Base-by-base conservation (phyloP, 768 basidiomycete species). In the Clitopilus hobsonii region DNA sequence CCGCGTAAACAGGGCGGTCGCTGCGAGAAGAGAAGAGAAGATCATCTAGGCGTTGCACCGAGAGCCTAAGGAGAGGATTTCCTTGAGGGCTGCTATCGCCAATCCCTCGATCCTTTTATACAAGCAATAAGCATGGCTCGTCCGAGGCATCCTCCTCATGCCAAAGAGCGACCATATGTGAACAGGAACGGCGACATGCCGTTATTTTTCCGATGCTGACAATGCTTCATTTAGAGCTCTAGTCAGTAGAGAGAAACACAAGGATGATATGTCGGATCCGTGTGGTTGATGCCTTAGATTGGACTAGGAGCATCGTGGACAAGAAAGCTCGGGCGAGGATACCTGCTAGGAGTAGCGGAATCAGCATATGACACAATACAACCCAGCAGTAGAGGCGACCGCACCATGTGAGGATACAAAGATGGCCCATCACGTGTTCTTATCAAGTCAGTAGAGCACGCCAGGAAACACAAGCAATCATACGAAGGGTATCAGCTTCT, bases 1-100 rank as follows among this genome's bases (percentile, higher is more conserved):
- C 38, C 49, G 56, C 14, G 62, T 27, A 45, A 61, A 30, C 30
- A 53, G 53, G 53, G 51, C 25, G 23, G 23, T 36, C 1, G 58
- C 41, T 20, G 52, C 26, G 3, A 59, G 29, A 41, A 61, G 26
- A 54, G 54, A 32, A n/a, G 53, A 41, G 16, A 58, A 55, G 22
- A 41, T 51, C 64, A 65, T 66, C 3, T 20, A 30, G 13, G 26
- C 30, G 26, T 6, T 22, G 29, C 26, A 28, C 24, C 11, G 18
- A 51, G 18, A 16, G 27, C 20, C 48, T 6, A 49, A 16, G 18
- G 18, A 18, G 41, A 23, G 5, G 22, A 45, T 5, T 20, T 45
- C 41, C 41, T 23, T 45, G 41, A 20, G 32, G 10, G 32, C 13
- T 36, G 32, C 32, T n/a, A n/a, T 36, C 32, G 10, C 13, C 13